Percentiles rank a stretch among this genome's conserved stretches.
Conservation (phyloP, 1,139 yeast species). For the Yamadazyma diddensiae region DNA sequence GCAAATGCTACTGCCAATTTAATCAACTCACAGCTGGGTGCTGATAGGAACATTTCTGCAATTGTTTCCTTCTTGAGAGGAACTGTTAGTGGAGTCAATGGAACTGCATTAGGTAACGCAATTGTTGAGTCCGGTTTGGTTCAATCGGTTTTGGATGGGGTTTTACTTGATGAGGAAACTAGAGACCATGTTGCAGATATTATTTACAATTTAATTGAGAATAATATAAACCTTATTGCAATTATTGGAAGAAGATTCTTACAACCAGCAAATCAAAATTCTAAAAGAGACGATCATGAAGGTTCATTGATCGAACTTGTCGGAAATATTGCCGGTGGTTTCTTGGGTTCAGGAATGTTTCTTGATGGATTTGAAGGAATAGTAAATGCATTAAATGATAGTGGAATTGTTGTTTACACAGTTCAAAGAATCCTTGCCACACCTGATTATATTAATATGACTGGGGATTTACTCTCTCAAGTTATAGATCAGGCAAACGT, state of each 20-base stretch:
- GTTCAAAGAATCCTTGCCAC: constrained; percentile 35
- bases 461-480: constrained; percentile 28
- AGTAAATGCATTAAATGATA: constrained; percentile 39
- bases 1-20: constrained; percentile 30
- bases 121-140: constrained; percentile 36
- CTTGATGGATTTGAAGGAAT: constrained; percentile 24
- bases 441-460: constrained; percentile 37
- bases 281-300: constrained; percentile 20
- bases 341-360: constrained; percentile 30
- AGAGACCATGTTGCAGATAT: constrained; percentile 38
- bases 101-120: constrained; percentile 21
- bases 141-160: constrained; percentile 31
- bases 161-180: constrained; percentile 33
- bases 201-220: constrained; percentile 28
- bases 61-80: constrained; percentile 10
- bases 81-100: constrained; percentile 19
- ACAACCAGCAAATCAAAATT: constrained; percentile 13
- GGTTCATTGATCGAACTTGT: constrained; percentile 29
- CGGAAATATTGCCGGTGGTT: constrained; percentile 27
- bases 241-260: constrained; percentile 26
- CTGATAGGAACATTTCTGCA: constrained; percentile 8
- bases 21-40: constrained; percentile 10
- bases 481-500: constrained; percentile 26
- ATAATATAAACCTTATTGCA: constrained; percentile 27
- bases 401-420: constrained; percentile 40